A percentile compares a stretch with the other conserved stretches of the same genome.
These are phyloP conservation scores for Ambrosiella beaveri DNA, from an alignment of 2,329 filamentous ascomycete species.

Conservation along the genomic window DNA sequence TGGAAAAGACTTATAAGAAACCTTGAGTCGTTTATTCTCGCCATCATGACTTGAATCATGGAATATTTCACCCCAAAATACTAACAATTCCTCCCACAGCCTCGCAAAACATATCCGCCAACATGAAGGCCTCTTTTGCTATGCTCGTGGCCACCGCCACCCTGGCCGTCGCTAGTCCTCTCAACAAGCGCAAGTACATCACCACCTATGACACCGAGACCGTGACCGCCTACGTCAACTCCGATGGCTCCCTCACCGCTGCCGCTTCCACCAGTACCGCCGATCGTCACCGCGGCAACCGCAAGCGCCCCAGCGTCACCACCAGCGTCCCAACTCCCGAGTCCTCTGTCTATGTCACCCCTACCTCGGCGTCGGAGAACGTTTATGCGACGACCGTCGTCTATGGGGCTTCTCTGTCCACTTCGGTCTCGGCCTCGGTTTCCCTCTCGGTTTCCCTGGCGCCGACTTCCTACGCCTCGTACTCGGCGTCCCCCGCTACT, in stretches of 20 bases:
- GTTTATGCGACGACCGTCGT: neutral
- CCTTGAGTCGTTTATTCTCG: too few relatives aligned
- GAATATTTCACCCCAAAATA: too few relatives aligned
- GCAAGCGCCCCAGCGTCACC: constrained; percentile 8
- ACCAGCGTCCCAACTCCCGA: constrained; percentile 16
- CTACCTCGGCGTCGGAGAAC: neutral
- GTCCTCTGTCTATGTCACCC: constrained; percentile 8
- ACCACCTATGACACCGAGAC: constrained; percentile 26
- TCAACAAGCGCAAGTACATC: constrained; percentile 25
- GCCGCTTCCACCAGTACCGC: constrained; percentile 11
- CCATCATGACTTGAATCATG: neutral
- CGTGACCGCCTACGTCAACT: constrained; percentile 21
- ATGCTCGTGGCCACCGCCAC: constrained; percentile 29
- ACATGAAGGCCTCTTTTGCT: constrained; percentile 34
- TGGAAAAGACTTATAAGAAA: neutral
- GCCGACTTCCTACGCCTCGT: neutral
- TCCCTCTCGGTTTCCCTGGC: neutral
- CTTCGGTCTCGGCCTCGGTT: neutral
- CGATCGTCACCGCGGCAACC: constrained; percentile 8
- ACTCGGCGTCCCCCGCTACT: constrained; percentile 10
- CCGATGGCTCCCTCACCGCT: constrained; percentile 15
- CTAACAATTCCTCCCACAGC: neutral
- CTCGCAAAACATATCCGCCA: constrained; percentile 16
- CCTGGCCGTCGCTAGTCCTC: constrained; percentile 28
- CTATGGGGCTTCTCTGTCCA: constrained; percentile 1